These are phyloP conservation scores for Tricladium varicosporioides DNA, from an alignment of 2,329 filamentous ascomycete genomes.

Conservation along the genomic window DNA sequence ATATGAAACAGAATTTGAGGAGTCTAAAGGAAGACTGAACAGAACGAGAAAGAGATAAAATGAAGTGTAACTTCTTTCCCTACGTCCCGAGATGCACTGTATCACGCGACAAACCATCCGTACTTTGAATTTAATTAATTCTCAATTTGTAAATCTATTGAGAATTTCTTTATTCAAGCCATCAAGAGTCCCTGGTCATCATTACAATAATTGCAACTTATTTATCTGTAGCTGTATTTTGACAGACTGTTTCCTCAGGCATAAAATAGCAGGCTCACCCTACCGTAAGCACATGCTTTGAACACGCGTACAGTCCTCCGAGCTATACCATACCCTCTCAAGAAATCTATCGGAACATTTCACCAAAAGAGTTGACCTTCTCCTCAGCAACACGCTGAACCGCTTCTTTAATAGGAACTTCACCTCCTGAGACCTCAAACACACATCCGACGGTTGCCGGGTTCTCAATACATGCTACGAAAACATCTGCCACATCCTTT, in stretches of 20 bases:
- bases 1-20: no score
- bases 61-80: neutral
- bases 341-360: conserved; percentile 14
- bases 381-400: conserved; percentile 38
- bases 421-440: conserved; percentile 43
- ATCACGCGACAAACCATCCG: neutral
- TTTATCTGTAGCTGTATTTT: neutral
- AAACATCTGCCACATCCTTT: conserved; percentile 44
- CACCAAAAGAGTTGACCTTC: conserved; percentile 34
- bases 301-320: neutral
- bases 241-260: neutral
- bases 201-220: neutral
- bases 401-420: conserved; percentile 39
- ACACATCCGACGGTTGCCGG: conserved; percentile 40
- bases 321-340: neutral
- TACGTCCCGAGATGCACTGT: neutral
- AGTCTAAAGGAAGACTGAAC: no score
- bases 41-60: no score
- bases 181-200: neutral
- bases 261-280: neutral
- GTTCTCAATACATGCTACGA: conserved; percentile 41
- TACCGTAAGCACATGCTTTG: neutral
- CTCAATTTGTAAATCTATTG: neutral
- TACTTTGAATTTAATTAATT: neutral
- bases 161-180: neutral